These are phyloP conservation scores for Botrytis paeoniae DNA, from an alignment of 2,329 filamentous ascomycete genomes.

Conservation along the genomic window DNA sequence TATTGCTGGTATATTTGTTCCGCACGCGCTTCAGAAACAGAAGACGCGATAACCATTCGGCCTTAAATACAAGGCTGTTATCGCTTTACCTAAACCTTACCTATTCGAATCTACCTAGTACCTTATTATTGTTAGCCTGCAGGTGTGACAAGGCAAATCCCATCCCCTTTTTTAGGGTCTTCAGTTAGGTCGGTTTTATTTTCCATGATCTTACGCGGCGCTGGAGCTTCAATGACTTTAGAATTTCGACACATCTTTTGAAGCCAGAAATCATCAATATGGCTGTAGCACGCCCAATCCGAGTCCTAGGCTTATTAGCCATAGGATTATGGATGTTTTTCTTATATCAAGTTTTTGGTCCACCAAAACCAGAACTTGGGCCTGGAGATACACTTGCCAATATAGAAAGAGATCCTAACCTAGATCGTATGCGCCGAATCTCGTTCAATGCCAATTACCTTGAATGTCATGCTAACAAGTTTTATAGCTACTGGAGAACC, in stretches of 20 bases:
- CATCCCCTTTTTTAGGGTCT: slow-evolving; percentile 12
- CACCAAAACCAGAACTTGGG: slow-evolving; percentile 45
- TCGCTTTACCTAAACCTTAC: not conserved
- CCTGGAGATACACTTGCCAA: slow-evolving; percentile 50
- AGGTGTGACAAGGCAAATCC: not conserved
- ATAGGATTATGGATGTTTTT: slow-evolving; percentile 75
- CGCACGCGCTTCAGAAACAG: not conserved
- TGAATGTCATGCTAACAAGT: slow-evolving; percentile 18
- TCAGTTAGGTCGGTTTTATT: slow-evolving; percentile 9
- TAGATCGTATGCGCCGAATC: slow-evolving; percentile 67
- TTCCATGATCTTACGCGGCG: slow-evolving; percentile 21
- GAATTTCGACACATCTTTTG: slow-evolving; percentile 16
- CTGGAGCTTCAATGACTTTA: slow-evolving; percentile 16
- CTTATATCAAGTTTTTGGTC: slow-evolving; percentile 69
- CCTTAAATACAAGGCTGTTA: slow-evolving; percentile 7
- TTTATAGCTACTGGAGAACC: slow-evolving; percentile 76
- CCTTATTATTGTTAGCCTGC: not conserved
- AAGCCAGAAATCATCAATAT: slow-evolving; percentile 49
- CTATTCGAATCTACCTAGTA: not conserved
- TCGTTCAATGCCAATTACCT: not conserved
- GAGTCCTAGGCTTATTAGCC: slow-evolving; percentile 70
- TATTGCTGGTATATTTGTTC: not conserved
- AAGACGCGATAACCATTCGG: not conserved
- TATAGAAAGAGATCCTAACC: slow-evolving; percentile 76
- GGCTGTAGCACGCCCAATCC: slow-evolving; percentile 82